A percentile compares a stretch with the other conserved stretches of the same genome.
These are phyloP conservation scores for Globisporangium orthogonon DNA, from an alignment of 352 stramenopile species.

Conservation along the genomic window DNA sequence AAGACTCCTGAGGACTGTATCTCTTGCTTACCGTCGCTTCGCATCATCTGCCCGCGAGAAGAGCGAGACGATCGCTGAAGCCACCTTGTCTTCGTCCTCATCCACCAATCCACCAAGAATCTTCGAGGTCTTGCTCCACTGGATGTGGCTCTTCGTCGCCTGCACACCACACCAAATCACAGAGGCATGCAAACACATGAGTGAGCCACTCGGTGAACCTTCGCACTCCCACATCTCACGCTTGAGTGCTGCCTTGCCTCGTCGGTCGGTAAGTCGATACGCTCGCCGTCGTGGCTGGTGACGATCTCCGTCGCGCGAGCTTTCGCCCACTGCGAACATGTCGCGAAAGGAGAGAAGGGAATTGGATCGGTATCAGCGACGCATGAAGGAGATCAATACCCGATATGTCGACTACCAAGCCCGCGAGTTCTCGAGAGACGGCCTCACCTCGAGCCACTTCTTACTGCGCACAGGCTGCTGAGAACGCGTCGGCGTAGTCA, in stretches of 20 bases:
- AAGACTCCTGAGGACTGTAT: neutral
- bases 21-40: conserved; percentile 8
- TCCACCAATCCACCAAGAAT: conserved; percentile 51
- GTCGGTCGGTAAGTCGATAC: conserved; percentile 16
- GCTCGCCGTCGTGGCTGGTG: conserved; percentile 12
- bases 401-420: neutral
- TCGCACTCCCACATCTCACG: too few species aligned
- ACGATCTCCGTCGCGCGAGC: conserved; percentile 31
- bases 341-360: neutral
- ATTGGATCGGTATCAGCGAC: neutral
- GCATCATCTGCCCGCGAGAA: conserved; percentile 21
- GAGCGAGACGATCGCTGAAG: conserved; percentile 46
- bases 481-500: conserved; percentile 1
- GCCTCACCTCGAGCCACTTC: conserved; percentile 28
- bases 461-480: conserved; percentile 20
- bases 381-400: neutral
- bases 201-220: neutral
- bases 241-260: conserved; percentile 13
- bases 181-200: neutral
- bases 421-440: conserved; percentile 3
- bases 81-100: conserved; percentile 37
- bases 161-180: conserved; percentile 6
- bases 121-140: conserved; percentile 47
- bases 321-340: conserved; percentile 36
- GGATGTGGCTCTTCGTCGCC: conserved; percentile 35